Percentiles rank a stretch among this genome's conserved stretches.
Evolutionary conservation across 169 alveolate genomes (phyloP).

Genomic region (Eimeria sp.): DNA sequence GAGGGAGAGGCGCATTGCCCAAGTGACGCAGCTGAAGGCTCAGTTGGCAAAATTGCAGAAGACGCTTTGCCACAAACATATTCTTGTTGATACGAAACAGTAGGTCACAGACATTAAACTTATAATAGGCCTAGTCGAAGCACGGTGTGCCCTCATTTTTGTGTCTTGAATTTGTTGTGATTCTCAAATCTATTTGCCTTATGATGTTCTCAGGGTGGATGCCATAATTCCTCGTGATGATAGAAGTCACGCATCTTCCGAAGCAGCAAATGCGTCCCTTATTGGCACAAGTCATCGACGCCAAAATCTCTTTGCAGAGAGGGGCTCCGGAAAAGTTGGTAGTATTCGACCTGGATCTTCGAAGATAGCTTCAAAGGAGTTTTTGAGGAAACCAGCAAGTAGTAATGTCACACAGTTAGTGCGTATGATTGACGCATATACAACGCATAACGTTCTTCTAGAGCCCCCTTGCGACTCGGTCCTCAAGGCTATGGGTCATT

Average conservation of each 20-base stretch:
- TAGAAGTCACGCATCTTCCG: not conserved
- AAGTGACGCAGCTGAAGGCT: constrained; percentile 33
- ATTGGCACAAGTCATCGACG: not conserved
- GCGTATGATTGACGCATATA: not conserved
- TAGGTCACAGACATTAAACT: not conserved
- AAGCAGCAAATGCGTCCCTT: not conserved
- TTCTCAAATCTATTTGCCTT: not conserved
- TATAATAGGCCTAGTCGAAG: not conserved
- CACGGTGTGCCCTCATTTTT: not conserved
- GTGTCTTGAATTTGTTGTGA: not conserved
- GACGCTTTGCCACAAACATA: not conserved
- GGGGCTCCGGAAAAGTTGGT: not conserved
- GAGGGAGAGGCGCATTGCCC: constrained; percentile 63
- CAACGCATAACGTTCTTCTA: not conserved
- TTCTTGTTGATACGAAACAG: not conserved
- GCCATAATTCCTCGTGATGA: not conserved
- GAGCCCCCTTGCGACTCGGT: constrained; percentile 68
- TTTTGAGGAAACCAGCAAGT: not conserved
- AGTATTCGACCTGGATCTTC: not conserved
- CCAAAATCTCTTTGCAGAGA: not conserved
- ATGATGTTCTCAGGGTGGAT: not conserved
- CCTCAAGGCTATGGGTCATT: constrained; percentile 16
- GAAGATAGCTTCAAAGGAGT: not conserved
- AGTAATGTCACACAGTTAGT: constrained; percentile 26
- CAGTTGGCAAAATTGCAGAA: constrained; percentile 4